Evolutionary conservation across 306 rosid species (phyloP).

Genomic region (Psophocarpus tetragonolobus): DNA sequence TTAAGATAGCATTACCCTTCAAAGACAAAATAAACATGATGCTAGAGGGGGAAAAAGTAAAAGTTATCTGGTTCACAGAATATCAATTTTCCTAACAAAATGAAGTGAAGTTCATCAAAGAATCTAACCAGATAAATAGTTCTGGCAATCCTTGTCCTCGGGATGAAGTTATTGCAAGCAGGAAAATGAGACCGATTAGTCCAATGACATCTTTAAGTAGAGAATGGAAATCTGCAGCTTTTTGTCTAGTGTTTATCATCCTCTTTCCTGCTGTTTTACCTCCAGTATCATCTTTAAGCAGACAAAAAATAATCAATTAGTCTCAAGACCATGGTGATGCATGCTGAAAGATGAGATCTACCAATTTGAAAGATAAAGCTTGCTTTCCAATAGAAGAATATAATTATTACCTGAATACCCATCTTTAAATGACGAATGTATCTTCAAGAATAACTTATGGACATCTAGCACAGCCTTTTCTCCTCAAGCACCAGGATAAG

Average conservation of each 20-base stretch:
- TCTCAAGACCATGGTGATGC: not conserved
- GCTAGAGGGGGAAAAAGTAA: not conserved
- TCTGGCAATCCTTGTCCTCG: not conserved
- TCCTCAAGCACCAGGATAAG: conserved; percentile 12
- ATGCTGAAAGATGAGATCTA: conserved; percentile 4
- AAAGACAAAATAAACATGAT: not conserved
- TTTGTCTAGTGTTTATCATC: not conserved
- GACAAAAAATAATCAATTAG: not conserved
- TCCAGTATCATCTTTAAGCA: conserved; percentile 2
- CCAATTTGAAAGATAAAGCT: conserved; percentile 10
- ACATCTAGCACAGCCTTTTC: not conserved
- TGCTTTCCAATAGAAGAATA: not conserved
- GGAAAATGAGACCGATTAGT: not conserved
- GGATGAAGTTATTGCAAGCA: not conserved
- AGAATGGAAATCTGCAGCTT: not conserved
- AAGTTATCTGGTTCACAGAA: not conserved
- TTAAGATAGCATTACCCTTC: not conserved
- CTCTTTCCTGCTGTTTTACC: conserved; percentile 11
- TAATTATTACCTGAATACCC: not conserved
- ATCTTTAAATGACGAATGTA: not conserved
- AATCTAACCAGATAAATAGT: conserved; percentile 28
- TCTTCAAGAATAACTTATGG: not conserved
- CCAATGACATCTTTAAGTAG: not conserved
- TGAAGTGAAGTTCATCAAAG: not conserved
- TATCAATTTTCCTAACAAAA: not conserved